Conservation (phyloP, 2,329 filamentous ascomycete species). For the Verticillium klebahnii region DNA sequence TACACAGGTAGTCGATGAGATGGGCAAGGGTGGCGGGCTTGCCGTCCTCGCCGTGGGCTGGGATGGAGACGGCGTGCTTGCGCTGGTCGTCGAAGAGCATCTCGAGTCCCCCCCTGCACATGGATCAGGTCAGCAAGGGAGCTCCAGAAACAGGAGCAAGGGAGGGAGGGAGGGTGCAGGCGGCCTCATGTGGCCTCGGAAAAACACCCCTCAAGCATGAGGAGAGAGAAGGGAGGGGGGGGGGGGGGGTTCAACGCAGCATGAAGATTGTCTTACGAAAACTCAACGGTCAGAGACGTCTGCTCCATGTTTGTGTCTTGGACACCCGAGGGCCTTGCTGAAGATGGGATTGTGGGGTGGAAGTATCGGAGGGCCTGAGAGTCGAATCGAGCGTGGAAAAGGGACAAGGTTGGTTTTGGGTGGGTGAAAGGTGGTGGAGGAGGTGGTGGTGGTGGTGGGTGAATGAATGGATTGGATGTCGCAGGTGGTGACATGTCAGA, state of each 20-base stretch:
- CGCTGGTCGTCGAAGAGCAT: constrained; percentile 85
- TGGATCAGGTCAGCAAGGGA: constrained; percentile 2
- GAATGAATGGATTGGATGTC: neutral
- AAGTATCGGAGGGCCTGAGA: neutral
- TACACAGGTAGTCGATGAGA: constrained; percentile 74
- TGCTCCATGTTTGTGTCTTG: constrained; percentile 15
- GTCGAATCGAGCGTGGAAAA: neutral
- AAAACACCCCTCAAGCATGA: neutral
- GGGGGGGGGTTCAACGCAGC: constrained; percentile 1
- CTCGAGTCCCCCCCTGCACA: constrained; percentile 77
- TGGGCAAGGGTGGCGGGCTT: constrained; percentile 64
- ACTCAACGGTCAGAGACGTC: constrained; percentile 66
- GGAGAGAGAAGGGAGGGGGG: neutral
- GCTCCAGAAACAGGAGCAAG: neutral
- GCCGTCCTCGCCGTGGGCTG: constrained; percentile 55
- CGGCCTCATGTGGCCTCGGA: neutral
- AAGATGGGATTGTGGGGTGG: neutral
- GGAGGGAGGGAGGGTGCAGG: neutral
- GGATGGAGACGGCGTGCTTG: constrained; percentile 66
- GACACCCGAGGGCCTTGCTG: neutral
- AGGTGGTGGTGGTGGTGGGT: neutral
- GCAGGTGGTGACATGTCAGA: too few species aligned
- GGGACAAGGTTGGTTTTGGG: neutral
- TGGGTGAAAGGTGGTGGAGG: neutral
- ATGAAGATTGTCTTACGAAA: constrained; percentile 40